phyloP scores from a whole-genome alignment of 2,329 filamentous ascomycete species.

The Cercospora beticola region DNA sequence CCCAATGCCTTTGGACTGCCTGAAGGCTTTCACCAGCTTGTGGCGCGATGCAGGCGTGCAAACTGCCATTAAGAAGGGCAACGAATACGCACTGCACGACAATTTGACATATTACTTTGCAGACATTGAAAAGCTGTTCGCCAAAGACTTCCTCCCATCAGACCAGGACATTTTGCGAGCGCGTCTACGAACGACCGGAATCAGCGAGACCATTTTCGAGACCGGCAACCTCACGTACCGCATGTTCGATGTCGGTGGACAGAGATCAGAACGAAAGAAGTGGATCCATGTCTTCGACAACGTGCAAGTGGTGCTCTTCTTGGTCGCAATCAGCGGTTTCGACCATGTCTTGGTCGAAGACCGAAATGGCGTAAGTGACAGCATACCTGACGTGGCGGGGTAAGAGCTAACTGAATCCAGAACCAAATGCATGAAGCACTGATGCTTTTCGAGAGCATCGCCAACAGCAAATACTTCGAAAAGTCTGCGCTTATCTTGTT shows the following conservation, averaged over 20 bases:
- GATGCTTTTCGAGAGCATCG: constrained; percentile 55
- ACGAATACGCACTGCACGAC: constrained; percentile 95
- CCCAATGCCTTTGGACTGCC: constrained; percentile 72
- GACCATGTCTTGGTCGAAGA: constrained; percentile 96
- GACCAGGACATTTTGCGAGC: constrained; percentile 92
- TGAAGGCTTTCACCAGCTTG: constrained; percentile 76
- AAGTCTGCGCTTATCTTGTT: constrained; percentile 54
- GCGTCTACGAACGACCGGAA: constrained; percentile 86
- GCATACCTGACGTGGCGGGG: background rate
- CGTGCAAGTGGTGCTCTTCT: constrained; percentile 85
- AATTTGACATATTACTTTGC: constrained; percentile 89
- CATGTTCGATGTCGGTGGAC: constrained; percentile 94
- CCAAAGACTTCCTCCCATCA: constrained; percentile 77
- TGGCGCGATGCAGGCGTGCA: constrained; percentile 85
- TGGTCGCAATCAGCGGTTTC: constrained; percentile 93
- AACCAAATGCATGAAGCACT: constrained; percentile 58
- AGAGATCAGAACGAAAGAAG: constrained; percentile 91
- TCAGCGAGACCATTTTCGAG: constrained; percentile 93
- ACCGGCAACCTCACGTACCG: constrained; percentile 88
- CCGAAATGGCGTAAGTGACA: constrained; percentile 76
- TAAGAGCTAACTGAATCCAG: constrained; percentile 32
- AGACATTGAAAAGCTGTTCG: constrained; percentile 62
- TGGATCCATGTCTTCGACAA: constrained; percentile 98
- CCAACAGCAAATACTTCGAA: constrained; percentile 54
- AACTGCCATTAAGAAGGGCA: constrained; percentile 84